A percentile compares a stretch with the other conserved stretches of the same genome.
These are phyloP conservation scores for Aspergillus pseudonomiae DNA, from an alignment of 2,329 filamentous ascomycete species.

Conservation along the genomic window DNA sequence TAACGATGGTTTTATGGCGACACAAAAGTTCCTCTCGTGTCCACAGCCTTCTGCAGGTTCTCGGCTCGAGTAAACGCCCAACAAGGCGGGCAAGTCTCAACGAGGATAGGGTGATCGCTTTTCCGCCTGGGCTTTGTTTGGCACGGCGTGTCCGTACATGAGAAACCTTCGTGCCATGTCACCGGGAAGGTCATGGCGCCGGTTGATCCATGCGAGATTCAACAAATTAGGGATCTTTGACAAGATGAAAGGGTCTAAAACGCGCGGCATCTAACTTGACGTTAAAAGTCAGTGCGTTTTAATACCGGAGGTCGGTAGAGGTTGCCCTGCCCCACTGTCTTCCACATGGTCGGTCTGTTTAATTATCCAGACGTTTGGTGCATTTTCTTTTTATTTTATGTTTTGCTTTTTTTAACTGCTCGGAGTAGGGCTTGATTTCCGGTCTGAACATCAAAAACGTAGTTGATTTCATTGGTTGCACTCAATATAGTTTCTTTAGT, in stretches of 20 bases:
- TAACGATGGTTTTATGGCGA: background rate
- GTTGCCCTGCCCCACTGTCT: conserved; percentile 23
- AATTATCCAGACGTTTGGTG: conserved; percentile 7
- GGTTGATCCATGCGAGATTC: conserved; percentile 18
- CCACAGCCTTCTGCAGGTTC: conserved; percentile 13
- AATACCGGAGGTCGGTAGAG: conserved; percentile 12
- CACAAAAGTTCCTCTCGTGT: background rate
- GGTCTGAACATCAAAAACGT: background rate
- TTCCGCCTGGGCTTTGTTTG: background rate
- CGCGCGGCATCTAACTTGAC: conserved; percentile 12
- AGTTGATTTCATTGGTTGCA: background rate
- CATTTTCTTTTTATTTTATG: background rate
- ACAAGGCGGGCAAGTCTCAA: background rate
- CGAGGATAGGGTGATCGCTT: background rate
- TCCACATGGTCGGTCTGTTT: conserved; percentile 22
- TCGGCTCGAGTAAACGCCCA: background rate
- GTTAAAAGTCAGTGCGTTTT: conserved; percentile 13
- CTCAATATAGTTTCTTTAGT: background rate
- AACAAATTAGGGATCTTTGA: conserved; percentile 15
- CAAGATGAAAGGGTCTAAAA: conserved; percentile 29
- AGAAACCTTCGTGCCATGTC: conserved; percentile 14
- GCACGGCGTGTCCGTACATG: background rate
- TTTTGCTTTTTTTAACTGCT: background rate
- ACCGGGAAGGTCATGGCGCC: conserved; percentile 13
- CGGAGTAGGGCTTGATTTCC: background rate